phyloP scores from a whole-genome alignment of 495 filamentous ascomycete genomes.

The Hyaloscypha finlandica region DNA sequence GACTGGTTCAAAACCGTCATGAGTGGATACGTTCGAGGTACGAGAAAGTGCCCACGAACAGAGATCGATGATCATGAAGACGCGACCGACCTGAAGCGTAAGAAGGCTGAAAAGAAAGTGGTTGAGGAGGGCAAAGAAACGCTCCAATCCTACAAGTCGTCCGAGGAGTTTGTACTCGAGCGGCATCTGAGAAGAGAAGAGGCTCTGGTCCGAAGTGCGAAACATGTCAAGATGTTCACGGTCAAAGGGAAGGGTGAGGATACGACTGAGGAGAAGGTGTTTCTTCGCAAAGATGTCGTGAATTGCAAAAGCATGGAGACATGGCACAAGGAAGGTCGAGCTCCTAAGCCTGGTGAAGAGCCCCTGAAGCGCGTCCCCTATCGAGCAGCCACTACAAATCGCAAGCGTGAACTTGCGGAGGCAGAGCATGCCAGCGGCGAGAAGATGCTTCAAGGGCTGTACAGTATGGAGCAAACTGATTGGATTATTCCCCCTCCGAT shows the following conservation, averaged over 20 bases:
- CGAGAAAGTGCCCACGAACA: slow-evolving; percentile 45
- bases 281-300: slow-evolving; percentile 74
- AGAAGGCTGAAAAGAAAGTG: slow-evolving; percentile 70
- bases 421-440: slow-evolving; percentile 72
- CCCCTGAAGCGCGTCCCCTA: slow-evolving; percentile 87
- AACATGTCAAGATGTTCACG: slow-evolving; percentile 72
- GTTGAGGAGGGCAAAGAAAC: slow-evolving; percentile 75
- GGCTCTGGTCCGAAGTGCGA: slow-evolving; percentile 69
- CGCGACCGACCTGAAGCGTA: slow-evolving; percentile 67
- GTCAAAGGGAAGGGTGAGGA: slow-evolving; percentile 65
- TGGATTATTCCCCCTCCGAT: slow-evolving; percentile 91
- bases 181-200: slow-evolving; percentile 92
- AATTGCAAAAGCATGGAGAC: slow-evolving; percentile 89
- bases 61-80: slow-evolving; percentile 79
- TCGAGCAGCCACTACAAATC: slow-evolving; percentile 83
- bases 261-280: slow-evolving; percentile 76
- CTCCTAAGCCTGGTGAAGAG: slow-evolving; percentile 64
- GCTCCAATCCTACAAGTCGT: slow-evolving; percentile 83
- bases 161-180: slow-evolving; percentile 79
- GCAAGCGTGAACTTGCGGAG: slow-evolving; percentile 89
- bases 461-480: slow-evolving; percentile 82
- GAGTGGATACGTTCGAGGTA: slow-evolving; percentile 60
- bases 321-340: slow-evolving; percentile 96
- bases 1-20: slow-evolving; percentile 89
- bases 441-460: slow-evolving; percentile 85